phyloP scores from a whole-genome alignment of 2,329 filamentous ascomycete species.

The Talaromyces sp. region DNA sequence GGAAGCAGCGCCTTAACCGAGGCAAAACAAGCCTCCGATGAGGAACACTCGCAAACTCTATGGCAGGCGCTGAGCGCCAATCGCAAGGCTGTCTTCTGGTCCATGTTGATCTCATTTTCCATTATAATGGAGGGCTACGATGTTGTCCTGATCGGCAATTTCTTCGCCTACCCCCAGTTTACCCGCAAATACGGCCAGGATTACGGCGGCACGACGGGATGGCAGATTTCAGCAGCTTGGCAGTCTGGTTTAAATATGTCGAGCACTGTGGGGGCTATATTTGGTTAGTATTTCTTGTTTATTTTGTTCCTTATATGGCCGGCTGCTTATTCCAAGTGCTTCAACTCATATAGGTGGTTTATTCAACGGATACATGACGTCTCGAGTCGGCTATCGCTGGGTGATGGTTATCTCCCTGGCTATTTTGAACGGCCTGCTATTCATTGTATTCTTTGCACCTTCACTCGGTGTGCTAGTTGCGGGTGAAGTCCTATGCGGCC shows the following conservation, averaged over 20 bases:
- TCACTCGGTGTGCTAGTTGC: slow-evolving; percentile 43
- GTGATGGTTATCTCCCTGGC: slow-evolving; percentile 46
- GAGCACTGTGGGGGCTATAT: slow-evolving; percentile 10
- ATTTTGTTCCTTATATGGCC: neutral
- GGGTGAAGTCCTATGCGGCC: slow-evolving; percentile 47
- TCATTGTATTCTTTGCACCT: slow-evolving; percentile 48
- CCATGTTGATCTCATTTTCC: slow-evolving; percentile 78
- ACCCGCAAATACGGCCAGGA: slow-evolving; percentile 35
- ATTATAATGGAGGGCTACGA: slow-evolving; percentile 93
- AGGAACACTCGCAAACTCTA: slow-evolving; percentile 62
- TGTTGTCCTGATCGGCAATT: slow-evolving; percentile 73
- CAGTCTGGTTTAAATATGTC: slow-evolving; percentile 7
- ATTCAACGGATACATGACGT: slow-evolving; percentile 11
- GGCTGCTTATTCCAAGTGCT: neutral
- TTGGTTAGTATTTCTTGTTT: slow-evolving; percentile 1
- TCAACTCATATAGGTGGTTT: slow-evolving; percentile 8
- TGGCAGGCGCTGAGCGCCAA: slow-evolving; percentile 74
- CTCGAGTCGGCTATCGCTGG: slow-evolving; percentile 11
- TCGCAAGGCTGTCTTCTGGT: slow-evolving; percentile 81
- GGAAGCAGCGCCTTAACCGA: slow-evolving; percentile 28
- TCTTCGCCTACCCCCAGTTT: slow-evolving; percentile 51
- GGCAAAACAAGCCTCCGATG: slow-evolving; percentile 39
- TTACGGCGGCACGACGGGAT: slow-evolving; percentile 23
- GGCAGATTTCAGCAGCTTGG: slow-evolving; percentile 24
- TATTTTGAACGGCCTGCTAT: slow-evolving; percentile 42